phyloP scores from a whole-genome alignment of 257 asterid species.

The Galeopsis tetrahit region DNA sequence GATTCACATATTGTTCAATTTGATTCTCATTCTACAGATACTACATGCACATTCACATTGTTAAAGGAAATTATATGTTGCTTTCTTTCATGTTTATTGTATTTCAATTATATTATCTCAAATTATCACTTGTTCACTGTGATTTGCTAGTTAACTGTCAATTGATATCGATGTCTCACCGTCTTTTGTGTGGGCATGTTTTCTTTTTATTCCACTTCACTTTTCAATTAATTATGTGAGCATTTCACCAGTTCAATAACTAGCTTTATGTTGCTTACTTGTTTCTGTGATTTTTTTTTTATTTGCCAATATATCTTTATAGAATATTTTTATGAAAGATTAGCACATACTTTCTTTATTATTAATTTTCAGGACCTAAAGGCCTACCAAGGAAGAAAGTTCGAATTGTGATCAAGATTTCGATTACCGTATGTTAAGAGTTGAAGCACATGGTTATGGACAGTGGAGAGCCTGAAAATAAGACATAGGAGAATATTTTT shows the following conservation, averaged over 20 bases:
- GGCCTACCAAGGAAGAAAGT: constrained; percentile 67
- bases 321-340: background rate
- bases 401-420: constrained; percentile 19
- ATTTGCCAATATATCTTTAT: constrained; percentile 23
- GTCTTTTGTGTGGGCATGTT: no score
- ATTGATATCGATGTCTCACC: no score
- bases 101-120: background rate
- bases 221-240: background rate
- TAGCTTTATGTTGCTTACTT: background rate
- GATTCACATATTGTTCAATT: constrained; percentile 16
- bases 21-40: background rate
- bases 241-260: constrained; percentile 28
- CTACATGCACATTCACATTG: background rate
- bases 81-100: constrained; percentile 12
- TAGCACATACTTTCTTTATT: background rate
- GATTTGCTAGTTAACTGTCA: background rate
- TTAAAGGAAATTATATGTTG: constrained; percentile 16
- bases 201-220: background rate
- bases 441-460: no score
- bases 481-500: no score
- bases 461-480: no score
- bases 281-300: background rate
- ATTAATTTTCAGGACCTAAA: constrained; percentile 56
- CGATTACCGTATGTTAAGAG: no score
- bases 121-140: background rate